Conservation (phyloP, 2,329 filamentous ascomycete species). For the Xylaria arbuscula region DNA sequence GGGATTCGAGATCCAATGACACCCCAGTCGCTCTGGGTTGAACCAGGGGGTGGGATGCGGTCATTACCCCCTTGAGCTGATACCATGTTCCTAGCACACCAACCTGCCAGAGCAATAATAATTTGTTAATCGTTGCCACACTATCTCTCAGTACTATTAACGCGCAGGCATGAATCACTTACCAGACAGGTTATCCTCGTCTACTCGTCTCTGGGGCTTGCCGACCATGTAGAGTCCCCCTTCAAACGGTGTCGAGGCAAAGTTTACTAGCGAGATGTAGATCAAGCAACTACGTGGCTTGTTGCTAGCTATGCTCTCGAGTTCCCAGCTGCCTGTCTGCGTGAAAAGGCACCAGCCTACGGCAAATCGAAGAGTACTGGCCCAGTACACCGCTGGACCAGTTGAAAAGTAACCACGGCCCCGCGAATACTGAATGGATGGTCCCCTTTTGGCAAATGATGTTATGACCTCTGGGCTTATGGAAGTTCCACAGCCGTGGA, state of each 20-base stretch:
- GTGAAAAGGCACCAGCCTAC: conserved; percentile 1
- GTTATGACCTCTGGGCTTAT: not conserved
- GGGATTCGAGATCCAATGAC: conserved; percentile 2
- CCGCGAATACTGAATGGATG: not conserved
- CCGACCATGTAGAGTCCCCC: not conserved
- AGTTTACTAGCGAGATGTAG: not conserved
- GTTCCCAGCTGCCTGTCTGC: not conserved
- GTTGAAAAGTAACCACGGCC: not conserved
- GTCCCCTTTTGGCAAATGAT: not conserved
- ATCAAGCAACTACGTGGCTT: conserved; percentile 1
- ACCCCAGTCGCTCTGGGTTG: not conserved
- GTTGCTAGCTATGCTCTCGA: not conserved
- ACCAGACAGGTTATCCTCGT: not conserved
- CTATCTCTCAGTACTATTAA: not conserved
- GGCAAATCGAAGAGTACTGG: not conserved
- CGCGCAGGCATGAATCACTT: not conserved
- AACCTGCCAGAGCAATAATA: not conserved
- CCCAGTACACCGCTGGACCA: not conserved
- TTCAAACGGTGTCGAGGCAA: conserved; percentile 1
- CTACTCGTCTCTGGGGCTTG: not conserved
- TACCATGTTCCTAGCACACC: conserved; percentile 1
- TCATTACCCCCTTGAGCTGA: not conserved
- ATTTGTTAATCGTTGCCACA: not conserved
- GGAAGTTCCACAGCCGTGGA: not conserved
- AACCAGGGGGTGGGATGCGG: not conserved